phyloP scores from a whole-genome alignment of 2,329 filamentous ascomycete species.

The Coleophoma crateriformis region DNA sequence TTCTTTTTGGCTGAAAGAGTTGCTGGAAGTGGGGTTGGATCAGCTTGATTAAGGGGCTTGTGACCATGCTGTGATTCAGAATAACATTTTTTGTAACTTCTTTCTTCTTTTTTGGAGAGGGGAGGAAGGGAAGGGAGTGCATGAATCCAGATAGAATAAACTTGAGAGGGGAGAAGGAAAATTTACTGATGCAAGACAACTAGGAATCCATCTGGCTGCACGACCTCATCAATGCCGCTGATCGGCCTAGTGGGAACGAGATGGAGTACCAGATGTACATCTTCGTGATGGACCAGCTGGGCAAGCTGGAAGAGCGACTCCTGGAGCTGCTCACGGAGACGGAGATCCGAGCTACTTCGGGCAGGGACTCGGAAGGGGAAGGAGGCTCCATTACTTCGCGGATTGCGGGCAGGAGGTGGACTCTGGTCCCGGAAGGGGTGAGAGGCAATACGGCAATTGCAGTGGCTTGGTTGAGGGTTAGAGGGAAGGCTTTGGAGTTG shows the following conservation, averaged over 20 bases:
- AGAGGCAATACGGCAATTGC: slow-evolving; percentile 33
- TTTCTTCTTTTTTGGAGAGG: neutral
- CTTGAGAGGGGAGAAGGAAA: too few species aligned
- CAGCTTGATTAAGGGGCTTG: too few species aligned
- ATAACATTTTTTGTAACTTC: neutral
- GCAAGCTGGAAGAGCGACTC: slow-evolving; percentile 36
- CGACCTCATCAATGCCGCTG: slow-evolving; percentile 31
- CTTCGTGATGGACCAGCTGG: slow-evolving; percentile 41
- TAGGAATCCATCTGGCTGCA: slow-evolving; percentile 37
- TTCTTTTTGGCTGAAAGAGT: too few species aligned
- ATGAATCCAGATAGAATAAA: neutral
- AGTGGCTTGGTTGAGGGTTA: slow-evolving; percentile 38
- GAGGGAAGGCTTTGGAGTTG: slow-evolving; percentile 38
- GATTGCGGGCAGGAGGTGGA: slow-evolving; percentile 26
- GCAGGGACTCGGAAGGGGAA: too few species aligned
- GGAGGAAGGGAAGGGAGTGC: neutral
- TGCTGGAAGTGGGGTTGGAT: too few species aligned
- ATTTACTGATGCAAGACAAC: too few species aligned
- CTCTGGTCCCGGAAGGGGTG: slow-evolving; percentile 32
- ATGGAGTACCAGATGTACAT: slow-evolving; percentile 41
- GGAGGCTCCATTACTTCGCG: slow-evolving; percentile 5
- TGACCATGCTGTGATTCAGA: too few species aligned
- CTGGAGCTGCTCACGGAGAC: slow-evolving; percentile 39
- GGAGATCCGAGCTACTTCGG: slow-evolving; percentile 23
- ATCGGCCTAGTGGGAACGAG: slow-evolving; percentile 22